Percentiles rank a stretch among this genome's conserved stretches.
Conservation (phyloP, 225 moss, liverwort and hornwort genomes). For the Marchantia paleacea region DNA sequence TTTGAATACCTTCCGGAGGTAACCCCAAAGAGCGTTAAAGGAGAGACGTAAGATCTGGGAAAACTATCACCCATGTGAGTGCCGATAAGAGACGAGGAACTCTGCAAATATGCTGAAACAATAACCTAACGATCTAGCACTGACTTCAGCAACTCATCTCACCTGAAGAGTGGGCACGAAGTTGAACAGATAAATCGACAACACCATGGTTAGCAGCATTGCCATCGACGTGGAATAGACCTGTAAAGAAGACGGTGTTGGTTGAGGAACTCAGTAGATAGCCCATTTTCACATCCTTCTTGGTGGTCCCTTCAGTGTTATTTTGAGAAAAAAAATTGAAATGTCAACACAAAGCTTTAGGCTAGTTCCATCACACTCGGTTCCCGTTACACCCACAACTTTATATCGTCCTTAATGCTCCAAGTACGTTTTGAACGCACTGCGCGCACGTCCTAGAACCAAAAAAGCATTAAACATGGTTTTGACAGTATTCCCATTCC, state of each 20-base stretch:
- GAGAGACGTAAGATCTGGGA: neutral
- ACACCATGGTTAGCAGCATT: conserved; percentile 88
- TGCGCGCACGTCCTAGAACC: neutral
- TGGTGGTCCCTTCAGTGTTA: too few species aligned
- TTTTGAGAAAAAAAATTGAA: neutral
- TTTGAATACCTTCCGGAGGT: neutral
- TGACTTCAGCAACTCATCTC: neutral
- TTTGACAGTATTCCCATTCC: neutral
- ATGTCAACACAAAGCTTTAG: neutral
- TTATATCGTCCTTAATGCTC: neutral
- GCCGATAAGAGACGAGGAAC: neutral
- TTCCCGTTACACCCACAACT: neutral
- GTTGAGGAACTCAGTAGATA: neutral
- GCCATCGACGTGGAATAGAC: conserved; percentile 98
- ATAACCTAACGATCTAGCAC: neutral
- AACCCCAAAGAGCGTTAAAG: neutral
- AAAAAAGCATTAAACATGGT: neutral
- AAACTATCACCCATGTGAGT: too few species aligned
- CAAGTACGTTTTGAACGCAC: neutral
- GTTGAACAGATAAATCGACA: conserved; percentile 71
- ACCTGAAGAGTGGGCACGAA: conserved; percentile 84
- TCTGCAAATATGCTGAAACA: neutral
- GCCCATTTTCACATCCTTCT: neutral
- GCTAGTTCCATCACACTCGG: neutral
- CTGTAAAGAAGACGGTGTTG: conserved; percentile 27